Evolutionary conservation across 257 asterid genomes (phyloP).

Genomic region (Parsonsia alboflavescens): DNA sequence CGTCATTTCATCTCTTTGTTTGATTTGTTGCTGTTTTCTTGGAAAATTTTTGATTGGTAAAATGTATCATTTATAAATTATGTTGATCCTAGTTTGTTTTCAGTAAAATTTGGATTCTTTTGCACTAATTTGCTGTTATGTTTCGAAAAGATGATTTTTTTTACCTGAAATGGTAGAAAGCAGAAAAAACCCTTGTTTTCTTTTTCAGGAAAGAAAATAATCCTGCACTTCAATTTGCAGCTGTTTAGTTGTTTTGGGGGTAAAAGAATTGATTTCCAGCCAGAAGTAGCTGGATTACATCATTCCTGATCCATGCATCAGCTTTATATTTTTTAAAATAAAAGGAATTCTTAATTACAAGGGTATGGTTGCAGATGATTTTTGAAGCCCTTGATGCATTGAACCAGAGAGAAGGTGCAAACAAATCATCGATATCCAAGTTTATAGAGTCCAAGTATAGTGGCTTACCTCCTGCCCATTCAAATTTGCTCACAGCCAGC

Average conservation of each 20-base stretch:
- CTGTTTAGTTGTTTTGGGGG: not conserved
- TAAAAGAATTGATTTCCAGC: conserved; percentile 9
- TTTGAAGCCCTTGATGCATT: conserved; percentile 64
- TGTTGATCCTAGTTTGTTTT: not conserved
- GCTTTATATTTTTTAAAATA: not conserved
- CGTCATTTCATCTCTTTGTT: not conserved
- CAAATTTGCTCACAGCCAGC: conserved; percentile 49
- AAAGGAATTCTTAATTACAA: not conserved
- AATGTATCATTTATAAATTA: no score
- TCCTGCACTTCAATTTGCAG: not conserved
- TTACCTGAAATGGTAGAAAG: not conserved
- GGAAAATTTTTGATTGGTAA: not conserved
- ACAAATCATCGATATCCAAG: conserved; percentile 63
- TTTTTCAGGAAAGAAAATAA: not conserved
- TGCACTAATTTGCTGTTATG: not conserved
- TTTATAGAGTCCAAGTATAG: conserved; percentile 68
- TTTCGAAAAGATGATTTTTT: not conserved
- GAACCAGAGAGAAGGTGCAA: conserved; percentile 59
- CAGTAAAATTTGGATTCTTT: not conserved
- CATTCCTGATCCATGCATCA: conserved; percentile 4
- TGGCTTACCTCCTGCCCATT: conserved; percentile 56
- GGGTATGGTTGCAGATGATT: conserved; percentile 51
- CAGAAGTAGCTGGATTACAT: conserved; percentile 1
- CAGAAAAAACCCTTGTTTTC: not conserved
- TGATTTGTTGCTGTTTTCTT: not conserved